Percentiles rank a stretch among this genome's conserved stretches.
These are phyloP conservation scores for Leccinum rimulosum DNA, from an alignment of 768 basidiomycete species.

Conservation along the genomic window DNA sequence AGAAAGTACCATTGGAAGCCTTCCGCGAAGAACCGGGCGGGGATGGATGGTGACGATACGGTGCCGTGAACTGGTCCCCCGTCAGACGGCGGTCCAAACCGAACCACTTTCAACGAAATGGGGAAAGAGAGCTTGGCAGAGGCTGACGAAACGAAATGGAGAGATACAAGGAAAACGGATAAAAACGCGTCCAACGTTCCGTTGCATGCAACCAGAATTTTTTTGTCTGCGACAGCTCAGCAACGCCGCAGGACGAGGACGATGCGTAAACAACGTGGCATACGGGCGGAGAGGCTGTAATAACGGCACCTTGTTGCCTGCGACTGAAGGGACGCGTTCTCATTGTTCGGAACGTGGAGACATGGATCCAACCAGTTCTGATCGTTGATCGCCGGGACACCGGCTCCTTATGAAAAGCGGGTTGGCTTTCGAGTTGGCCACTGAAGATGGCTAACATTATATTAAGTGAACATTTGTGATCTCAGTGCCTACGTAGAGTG, in stretches of 20 bases:
- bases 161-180: not conserved
- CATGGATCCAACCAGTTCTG: not conserved
- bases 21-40: conserved; percentile 16
- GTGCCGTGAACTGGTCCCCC: conserved; percentile 4
- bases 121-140: not conserved
- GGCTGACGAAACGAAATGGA: not conserved
- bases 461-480: not conserved
- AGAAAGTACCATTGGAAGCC: conserved; percentile 24
- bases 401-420: conserved; percentile 1
- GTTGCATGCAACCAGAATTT: not conserved
- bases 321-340: not conserved
- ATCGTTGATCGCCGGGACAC: not conserved
- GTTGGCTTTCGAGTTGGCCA: not conserved
- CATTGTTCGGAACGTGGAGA: conserved; percentile 1
- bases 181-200: not conserved
- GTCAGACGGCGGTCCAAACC: conserved; percentile 1
- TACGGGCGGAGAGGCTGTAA: conserved; percentile 1
- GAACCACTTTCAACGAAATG: conserved; percentile 6
- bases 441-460: not conserved
- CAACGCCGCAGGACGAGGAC: not conserved
- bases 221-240: not conserved
- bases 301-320: not conserved
- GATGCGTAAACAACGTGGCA: conserved; percentile 13
- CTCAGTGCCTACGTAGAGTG: not conserved
- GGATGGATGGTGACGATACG: not conserved